phyloP scores from a whole-genome alignment of 257 asterid genomes.

The Plantago major region DNA sequence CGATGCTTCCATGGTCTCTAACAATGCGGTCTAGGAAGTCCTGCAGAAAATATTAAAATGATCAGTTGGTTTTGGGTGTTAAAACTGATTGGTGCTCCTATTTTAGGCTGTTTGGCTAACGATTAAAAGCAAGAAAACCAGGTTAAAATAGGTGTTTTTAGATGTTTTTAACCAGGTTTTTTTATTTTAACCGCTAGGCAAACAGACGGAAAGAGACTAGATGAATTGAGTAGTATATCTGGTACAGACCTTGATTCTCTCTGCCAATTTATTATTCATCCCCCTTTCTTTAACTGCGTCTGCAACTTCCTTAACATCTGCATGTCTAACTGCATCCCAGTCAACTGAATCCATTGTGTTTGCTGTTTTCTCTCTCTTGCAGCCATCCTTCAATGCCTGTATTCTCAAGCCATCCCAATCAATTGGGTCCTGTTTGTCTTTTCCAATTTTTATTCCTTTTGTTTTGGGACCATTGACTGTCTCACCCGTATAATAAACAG shows the following conservation, averaged over 20 bases:
- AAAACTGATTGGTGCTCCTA: conserved; percentile 8
- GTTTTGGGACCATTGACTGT: conserved; percentile 35
- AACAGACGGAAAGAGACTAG: too few relatives aligned
- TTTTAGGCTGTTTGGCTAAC: not conserved
- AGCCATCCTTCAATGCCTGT: conserved; percentile 39
- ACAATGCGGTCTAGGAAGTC: conserved; percentile 78
- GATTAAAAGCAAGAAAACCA: too few relatives aligned
- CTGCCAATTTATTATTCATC: conserved; percentile 91
- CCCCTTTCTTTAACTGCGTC: conserved; percentile 86
- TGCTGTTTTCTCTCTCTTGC: conserved; percentile 44
- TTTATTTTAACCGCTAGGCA: too few relatives aligned
- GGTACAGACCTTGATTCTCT: conserved; percentile 70
- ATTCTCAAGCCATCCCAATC: conserved; percentile 78
- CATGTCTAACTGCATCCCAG: conserved; percentile 86
- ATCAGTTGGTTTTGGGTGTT: conserved; percentile 22
- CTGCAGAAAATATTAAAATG: conserved; percentile 41
- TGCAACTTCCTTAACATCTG: conserved; percentile 79
- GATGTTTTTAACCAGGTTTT: too few relatives aligned
- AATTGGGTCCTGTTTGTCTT: conserved; percentile 45
- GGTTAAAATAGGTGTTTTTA: too few relatives aligned
- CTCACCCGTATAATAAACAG: conserved; percentile 24
- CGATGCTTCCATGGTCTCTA: conserved; percentile 79
- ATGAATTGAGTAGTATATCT: conserved; percentile 13
- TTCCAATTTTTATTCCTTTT: conserved; percentile 41
- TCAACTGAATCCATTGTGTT: conserved; percentile 82